Conservation (phyloP, 2,329 filamentous ascomycete species). For the Xylaria sp. region DNA sequence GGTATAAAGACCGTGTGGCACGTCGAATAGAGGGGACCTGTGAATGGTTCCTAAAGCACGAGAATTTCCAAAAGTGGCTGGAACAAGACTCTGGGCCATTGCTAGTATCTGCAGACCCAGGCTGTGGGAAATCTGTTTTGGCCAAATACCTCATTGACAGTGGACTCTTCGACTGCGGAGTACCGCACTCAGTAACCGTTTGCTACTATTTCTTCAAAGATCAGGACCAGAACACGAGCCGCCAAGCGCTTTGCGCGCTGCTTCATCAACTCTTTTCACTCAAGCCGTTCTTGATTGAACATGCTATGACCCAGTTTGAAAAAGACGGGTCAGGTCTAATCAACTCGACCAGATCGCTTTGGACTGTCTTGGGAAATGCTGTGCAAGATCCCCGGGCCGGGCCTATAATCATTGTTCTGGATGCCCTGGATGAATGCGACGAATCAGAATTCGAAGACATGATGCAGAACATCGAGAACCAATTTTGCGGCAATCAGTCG, state of each 20-base stretch:
- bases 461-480: slow-evolving; percentile 1
- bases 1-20: slow-evolving; percentile 34
- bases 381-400: slow-evolving; percentile 25
- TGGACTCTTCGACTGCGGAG: slow-evolving; percentile 10
- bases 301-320: slow-evolving; percentile 10
- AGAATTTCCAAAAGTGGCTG: slow-evolving; percentile 24
- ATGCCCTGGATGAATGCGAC: slow-evolving; percentile 32
- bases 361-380: slow-evolving; percentile 14
- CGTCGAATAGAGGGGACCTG: slow-evolving; percentile 26
- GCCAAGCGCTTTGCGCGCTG: slow-evolving; percentile 28
- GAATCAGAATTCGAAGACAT: slow-evolving; percentile 18
- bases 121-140: slow-evolving; percentile 35
- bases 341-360: slow-evolving; percentile 18
- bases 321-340: slow-evolving; percentile 8
- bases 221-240: slow-evolving; percentile 29
- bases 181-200: slow-evolving; percentile 22
- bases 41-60: slow-evolving; percentile 26
- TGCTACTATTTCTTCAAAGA: slow-evolving; percentile 36
- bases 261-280: slow-evolving; percentile 30
- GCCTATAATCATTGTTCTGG: slow-evolving; percentile 26
- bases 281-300: slow-evolving; percentile 17
- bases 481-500: slow-evolving; percentile 6
- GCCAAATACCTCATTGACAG: slow-evolving; percentile 32
- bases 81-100: slow-evolving; percentile 25
- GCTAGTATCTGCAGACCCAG: slow-evolving; percentile 33